Base-by-base conservation (phyloP, 2,329 filamentous ascomycete species). In the Blastomyces gilchristii region DNA sequence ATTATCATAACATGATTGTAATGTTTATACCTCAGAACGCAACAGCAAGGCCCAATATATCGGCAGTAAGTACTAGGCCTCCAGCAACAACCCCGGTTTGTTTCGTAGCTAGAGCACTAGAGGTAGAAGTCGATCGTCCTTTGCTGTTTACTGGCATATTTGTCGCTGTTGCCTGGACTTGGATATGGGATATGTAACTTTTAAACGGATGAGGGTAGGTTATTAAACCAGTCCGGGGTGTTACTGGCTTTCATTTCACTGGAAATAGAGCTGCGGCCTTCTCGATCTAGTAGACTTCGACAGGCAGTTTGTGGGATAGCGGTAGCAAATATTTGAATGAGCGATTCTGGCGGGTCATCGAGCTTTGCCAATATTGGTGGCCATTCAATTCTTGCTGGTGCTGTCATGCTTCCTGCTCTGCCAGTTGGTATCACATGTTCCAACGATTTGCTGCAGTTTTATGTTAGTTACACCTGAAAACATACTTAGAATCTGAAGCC, bases 221-320 rank as follows among this genome's bases (percentile, higher is more conserved):
- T 67, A 37, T 62, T 57, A 28, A 74, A 75, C 73, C 73, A 75
- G 39, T 65, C 64, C 0, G 73, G 72, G 0, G 73, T 75, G 50
- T 63, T 69, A 0, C 73, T 73, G 11, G 71, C 72, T 9, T 70
- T 66, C 61, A 74, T 70, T 9, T 74, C 67, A 47, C 69, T 71
- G 8, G 71, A 70, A 6, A 75, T 65, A 0, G 71, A 66, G 45
- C 68, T 71, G 58, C 73, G 72, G 37, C 69, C 69, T 7, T 64
- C 58, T 1, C 71, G 70, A 37, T 74, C 65, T 39, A 74, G 58
- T 0, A 75, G 64, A 34, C 74, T 69, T 39, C 69, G 67, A 28
- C 75, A 66, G 0, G 71, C 72, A 0, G 68, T 68, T 5, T 72
- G 62, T 2, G 73, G 73, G 2, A 75, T 68, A 2, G 68, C 70